Evolutionary conservation across 2,329 filamentous ascomycete species (phyloP).

Genomic region (Eutypa lata): DNA sequence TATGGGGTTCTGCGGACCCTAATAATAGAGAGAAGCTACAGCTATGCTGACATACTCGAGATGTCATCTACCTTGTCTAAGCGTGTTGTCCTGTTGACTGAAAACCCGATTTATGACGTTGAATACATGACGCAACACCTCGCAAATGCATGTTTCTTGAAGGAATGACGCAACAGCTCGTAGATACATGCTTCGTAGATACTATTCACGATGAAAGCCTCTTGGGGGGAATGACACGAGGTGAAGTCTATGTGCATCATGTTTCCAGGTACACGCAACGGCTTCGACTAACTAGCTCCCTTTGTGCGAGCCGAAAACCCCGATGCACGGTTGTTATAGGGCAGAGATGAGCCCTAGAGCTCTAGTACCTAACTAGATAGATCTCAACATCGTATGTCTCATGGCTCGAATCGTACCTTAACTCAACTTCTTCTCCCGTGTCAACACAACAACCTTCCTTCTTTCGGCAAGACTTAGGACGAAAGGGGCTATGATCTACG

Average conservation of each 20-base stretch:
- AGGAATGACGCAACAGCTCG: too few relatives aligned
- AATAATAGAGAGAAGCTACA: constrained; percentile 7
- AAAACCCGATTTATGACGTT: too few relatives aligned
- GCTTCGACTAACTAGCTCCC: background rate
- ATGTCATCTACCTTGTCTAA: constrained; percentile 7
- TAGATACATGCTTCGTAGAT: too few relatives aligned
- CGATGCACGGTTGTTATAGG: background rate
- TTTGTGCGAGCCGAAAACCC: background rate
- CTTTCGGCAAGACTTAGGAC: background rate
- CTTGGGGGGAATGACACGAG: too few relatives aligned
- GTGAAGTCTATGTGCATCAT: too few relatives aligned
- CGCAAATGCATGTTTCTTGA: too few relatives aligned
- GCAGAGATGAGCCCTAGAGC: background rate
- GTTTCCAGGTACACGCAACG: too few relatives aligned
- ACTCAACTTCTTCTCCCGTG: background rate
- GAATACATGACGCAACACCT: too few relatives aligned
- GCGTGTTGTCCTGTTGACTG: background rate
- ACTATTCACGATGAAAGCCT: too few relatives aligned
- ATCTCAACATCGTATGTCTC: too few relatives aligned
- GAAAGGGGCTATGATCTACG: background rate
- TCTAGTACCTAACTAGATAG: background rate
- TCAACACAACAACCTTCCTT: background rate
- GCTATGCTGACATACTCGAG: constrained; percentile 13
- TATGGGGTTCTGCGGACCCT: constrained; percentile 12
- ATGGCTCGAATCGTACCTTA: background rate